phyloP scores from a whole-genome alignment of 768 basidiomycete species.

The Tricholoma sp. region DNA sequence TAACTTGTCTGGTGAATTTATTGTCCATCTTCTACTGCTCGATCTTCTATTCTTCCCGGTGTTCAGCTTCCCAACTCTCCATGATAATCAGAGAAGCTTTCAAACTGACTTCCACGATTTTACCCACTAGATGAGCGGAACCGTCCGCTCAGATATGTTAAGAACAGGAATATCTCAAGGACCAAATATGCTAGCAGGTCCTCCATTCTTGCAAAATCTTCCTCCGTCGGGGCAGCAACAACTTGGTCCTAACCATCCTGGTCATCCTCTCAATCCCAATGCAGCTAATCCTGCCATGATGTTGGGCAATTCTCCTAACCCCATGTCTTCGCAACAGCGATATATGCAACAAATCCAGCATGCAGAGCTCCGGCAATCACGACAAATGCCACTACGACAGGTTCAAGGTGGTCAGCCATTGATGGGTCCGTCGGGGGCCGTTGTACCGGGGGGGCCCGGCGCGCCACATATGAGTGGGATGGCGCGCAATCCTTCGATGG shows the following conservation, averaged over 20 bases:
- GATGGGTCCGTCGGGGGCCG: conserved; percentile 10
- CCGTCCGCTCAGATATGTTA: conserved; percentile 44
- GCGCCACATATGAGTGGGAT: conserved; percentile 27
- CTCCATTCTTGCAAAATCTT: conserved; percentile 34
- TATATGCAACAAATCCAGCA: conserved; percentile 27
- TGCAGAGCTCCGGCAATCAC: conserved; percentile 29
- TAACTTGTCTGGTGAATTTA: conserved; percentile 14
- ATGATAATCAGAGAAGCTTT: conserved; percentile 12
- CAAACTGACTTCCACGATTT: conserved; percentile 9
- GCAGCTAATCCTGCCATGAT: conserved; percentile 33
- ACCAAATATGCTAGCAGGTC: conserved; percentile 31
- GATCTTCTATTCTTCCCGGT: not conserved
- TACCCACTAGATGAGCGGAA: conserved; percentile 39
- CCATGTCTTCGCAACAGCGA: conserved; percentile 20
- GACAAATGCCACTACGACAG: conserved; percentile 32
- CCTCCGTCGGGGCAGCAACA: conserved; percentile 31
- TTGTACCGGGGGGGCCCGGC: conserved; percentile 12
- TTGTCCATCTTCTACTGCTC: conserved; percentile 12
- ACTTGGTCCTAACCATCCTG: conserved; percentile 23
- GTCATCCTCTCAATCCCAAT: conserved; percentile 26
- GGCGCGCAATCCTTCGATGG: conserved; percentile 35
- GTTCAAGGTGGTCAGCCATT: conserved; percentile 21
- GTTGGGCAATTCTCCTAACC: conserved; percentile 27
- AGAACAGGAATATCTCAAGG: conserved; percentile 36
- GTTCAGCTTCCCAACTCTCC: not conserved